Evolutionary conservation across 805 yeast species (phyloP).

Genomic region (Candida railenensis): DNA sequence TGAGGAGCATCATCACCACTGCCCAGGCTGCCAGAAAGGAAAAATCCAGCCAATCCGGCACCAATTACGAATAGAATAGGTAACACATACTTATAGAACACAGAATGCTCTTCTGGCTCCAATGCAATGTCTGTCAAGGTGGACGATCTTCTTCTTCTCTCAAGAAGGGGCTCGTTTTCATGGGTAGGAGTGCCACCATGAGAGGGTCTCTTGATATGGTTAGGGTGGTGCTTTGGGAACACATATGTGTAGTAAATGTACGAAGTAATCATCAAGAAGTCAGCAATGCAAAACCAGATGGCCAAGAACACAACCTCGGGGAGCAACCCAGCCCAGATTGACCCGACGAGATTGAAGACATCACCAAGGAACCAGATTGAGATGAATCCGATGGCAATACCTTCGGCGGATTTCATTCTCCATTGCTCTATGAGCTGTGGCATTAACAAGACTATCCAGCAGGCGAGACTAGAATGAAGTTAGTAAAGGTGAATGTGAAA

Average conservation of each 20-base stretch:
- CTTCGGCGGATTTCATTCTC: constrained; percentile 72
- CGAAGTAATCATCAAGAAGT: constrained; percentile 54
- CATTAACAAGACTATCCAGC: constrained; percentile 74
- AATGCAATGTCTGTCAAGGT: constrained; percentile 49
- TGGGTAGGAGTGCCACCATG: constrained; percentile 8
- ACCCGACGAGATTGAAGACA: constrained; percentile 62
- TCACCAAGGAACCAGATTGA: constrained; percentile 74
- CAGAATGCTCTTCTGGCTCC: constrained; percentile 46
- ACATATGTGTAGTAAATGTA: constrained; percentile 56
- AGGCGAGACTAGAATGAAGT: constrained; percentile 49
- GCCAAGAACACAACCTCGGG: constrained; percentile 72
- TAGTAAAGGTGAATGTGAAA: constrained; percentile 4
- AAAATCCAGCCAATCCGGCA: constrained; percentile 63
- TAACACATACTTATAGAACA: constrained; percentile 50
- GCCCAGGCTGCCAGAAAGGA: constrained; percentile 40
- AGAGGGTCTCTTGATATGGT: constrained; percentile 8
- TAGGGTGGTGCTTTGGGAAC: constrained; percentile 37
- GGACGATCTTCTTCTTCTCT: constrained; percentile 48
- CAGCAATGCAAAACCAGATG: constrained; percentile 76
- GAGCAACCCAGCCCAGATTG: constrained; percentile 66
- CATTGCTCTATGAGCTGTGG: constrained; percentile 83
- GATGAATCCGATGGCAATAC: constrained; percentile 68
- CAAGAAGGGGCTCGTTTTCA: constrained; percentile 32
- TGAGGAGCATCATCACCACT: constrained; percentile 16
- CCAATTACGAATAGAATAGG: constrained; percentile 62